Evolutionary conservation across 129 eudicot genomes (phyloP), one percentile per base, ranked within the genome.

Genomic region (Escallonia rubra): DNA sequence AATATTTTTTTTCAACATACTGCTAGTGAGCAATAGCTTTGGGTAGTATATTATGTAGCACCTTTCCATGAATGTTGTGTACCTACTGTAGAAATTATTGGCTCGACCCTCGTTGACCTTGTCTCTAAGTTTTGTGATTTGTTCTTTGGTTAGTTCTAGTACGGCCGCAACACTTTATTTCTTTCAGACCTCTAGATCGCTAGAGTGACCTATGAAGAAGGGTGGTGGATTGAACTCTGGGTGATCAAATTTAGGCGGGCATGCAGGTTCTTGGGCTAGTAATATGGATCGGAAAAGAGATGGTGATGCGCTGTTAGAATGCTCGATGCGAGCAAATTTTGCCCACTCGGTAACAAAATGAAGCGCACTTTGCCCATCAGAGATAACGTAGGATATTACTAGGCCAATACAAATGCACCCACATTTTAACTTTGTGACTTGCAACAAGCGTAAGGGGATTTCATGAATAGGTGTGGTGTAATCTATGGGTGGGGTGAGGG

Each of bases 311-410:
- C 50, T 46, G 5, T 8, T 4, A 46, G 8, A 4, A 8, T 69
- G 74, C 72, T 66, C 76, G 8, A 86, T 89, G 0, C 86, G 82
- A 68, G 89, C 75, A 61, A 82, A 76, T 66, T 76, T 80, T 5
- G 86, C 86, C 91, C 91, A 85, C 72, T 88, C 96, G 1, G 89
- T 43, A 57, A 88, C 11, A 74, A 40, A 61, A 4, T 55, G n/a
- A 55, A 55, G 59, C 0, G 87, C 83, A 12, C 92, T 78, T 50
- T 79, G 91, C 13, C 96, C 96, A 40, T 88, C 96, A 0, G 65
- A 91, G 23, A 77, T 75, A 3, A 61, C 80, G 74, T 85, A 92
- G 2, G 87, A 85, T 60, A 82, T 82, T 15, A 40, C 66, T 15
- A 75, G 53, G 55, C 92, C 81, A 12, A 88, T 66, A 46, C 80